Evolutionary conservation across 192 early-diverging fungal genomes (phyloP), one percentile per base, ranked within the genome.

Genomic region (Umbelopsis sp.): DNA sequence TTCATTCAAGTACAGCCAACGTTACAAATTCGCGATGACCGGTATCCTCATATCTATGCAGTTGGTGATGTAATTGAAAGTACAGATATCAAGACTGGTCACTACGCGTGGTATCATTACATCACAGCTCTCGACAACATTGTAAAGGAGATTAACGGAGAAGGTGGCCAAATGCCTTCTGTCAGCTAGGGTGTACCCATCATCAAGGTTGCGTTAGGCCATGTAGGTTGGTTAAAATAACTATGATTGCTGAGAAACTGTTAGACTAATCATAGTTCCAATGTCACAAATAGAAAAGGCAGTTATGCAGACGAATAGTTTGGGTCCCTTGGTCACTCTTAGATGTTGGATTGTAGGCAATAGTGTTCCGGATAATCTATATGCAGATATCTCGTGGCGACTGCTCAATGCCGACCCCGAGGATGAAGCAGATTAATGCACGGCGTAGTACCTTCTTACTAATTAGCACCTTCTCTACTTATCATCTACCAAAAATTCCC

Each of bases 1-100:
- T 96, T 72, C 81, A 82, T 96, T 72, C 81, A 82, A 4, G 89
- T 90, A 24, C 78, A 74, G 43, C 83, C 84, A n/a, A 93, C 92
- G 1, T 82, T 93, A 56, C 95, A 96, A 75, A 72, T 95, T 4
- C 77, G 79, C 22, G 83, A 88, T 52, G 66, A 68, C 5, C 31
- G 51, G 3, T 84, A 85, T 73, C 79, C 87, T 3, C 78, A 94
- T 74, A 89, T 95, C 36, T 95, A 88, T 72, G 88, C 91, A 14
- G 77, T 84, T 32, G 94, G 94, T 20, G 94, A 95, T 74, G 88
- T 93, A 12, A 82, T 78, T 59, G 79, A 83, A 34, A 72, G 81
- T 12, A 79, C 73, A 16, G 79, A 73, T 44, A 70, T 83, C 22
- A 87, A 87, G 8, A 76, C 74, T 11, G 74, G 74, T 11, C 74